Evolutionary conservation across 2,329 filamentous ascomycete genomes (phyloP), one percentile per base, ranked within the genome.

Genomic region (Chrysosporium queenslandicum): DNA sequence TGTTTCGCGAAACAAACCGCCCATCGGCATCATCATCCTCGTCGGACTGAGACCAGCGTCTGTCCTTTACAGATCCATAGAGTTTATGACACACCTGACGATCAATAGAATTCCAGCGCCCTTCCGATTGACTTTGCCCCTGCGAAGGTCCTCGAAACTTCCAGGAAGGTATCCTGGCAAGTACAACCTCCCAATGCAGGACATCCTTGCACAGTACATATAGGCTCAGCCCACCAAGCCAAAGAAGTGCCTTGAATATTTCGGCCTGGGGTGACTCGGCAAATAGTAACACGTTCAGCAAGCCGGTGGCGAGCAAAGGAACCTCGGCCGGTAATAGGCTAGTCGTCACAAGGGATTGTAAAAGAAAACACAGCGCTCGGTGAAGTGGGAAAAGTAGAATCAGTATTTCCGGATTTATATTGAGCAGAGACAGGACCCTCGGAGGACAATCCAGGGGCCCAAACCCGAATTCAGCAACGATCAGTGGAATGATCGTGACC

Each of bases 151-250:
- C 80, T 60, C 81, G 79, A 61, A 97, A 90, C 40, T 90, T 86
- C 88, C 91, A 96, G 60, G 82, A 88, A 2, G 92, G 92, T 16
- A 97, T 87, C 53, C 91, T 79, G 47, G 91, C 90, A 55, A 98
- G 72, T 23, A 84, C 79, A 50, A 97, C 85, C 42, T 87, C 89
- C 86, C 87, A 94, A 60, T 77, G 78, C 32, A 97, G 79, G 11
- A 92, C 79, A 27, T 82, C 77, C 27, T 81, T 80, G 63, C 88
- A 94, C 4, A 80, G 72, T 3, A 91, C 70, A 50, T 95, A 80
- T 14, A 94, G 68, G 42, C 80, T 77, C 27, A 96, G 67, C 0
- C 90, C 89, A n/a, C 91, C 83, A 41, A 83, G 75, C 86, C 87
- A 95, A 52, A 96, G 75, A 50, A 97, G 72, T 14, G 85, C 82